A percentile compares a stretch with the other conserved stretches of the same genome.
Evolutionary conservation across 805 yeast species (phyloP).

Genomic region (Ogataea naganishii): DNA sequence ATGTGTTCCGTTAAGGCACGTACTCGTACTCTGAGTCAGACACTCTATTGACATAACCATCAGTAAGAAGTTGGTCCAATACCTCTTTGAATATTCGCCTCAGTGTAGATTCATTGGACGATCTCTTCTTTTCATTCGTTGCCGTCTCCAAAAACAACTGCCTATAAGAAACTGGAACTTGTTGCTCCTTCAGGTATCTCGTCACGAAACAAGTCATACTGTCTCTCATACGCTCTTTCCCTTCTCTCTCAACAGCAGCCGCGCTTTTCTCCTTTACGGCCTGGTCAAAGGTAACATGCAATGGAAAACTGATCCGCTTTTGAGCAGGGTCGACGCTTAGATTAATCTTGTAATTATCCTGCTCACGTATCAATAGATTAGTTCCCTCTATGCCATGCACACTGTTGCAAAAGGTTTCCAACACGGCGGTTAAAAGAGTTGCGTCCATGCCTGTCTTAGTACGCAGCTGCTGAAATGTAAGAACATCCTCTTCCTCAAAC

Average conservation of each 20-base stretch:
- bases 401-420: conserved; percentile 23
- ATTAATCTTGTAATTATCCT: conserved; percentile 8
- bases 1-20: conserved; percentile 10
- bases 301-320: conserved; percentile 6
- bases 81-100: conserved; percentile 23
- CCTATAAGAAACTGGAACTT: no score
- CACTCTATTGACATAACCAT: conserved; percentile 24
- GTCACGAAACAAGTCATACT: conserved; percentile 12
- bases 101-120: conserved; percentile 23
- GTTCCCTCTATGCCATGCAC: conserved; percentile 25
- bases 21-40: conserved; percentile 7
- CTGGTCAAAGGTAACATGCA: conserved; percentile 2
- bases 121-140: conserved; percentile 22
- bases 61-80: conserved; percentile 27
- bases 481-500: conserved; percentile 23
- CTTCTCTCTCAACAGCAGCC: conserved; percentile 1
- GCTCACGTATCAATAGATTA: conserved; percentile 9
- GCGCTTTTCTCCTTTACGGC: conserved; percentile 1
- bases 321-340: conserved; percentile 3
- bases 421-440: conserved; percentile 20
- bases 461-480: conserved; percentile 16
- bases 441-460: conserved; percentile 24
- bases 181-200: conserved; percentile 18
- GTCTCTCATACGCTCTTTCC: background rate
- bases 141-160: conserved; percentile 17